Base-by-base conservation (phyloP, 352 stramenopile genomes). In the Phytophthora fragariae region DNA sequence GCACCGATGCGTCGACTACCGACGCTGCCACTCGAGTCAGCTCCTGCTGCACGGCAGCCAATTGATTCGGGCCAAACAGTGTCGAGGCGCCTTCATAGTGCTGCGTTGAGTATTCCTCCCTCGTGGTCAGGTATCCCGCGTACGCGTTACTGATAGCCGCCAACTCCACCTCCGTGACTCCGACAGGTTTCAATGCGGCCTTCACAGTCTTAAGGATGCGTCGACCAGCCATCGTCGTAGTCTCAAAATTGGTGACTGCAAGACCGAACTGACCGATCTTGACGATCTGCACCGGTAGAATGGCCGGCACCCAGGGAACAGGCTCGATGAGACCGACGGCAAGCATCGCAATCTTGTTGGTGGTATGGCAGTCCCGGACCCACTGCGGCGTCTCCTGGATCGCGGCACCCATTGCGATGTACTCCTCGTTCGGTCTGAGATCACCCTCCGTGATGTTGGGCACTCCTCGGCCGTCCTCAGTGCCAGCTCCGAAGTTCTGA, bases 1-100 rank as follows among this genome's bases (percentile, higher is more conserved):
- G 56, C 8, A 82, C 21, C 0, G 54, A 55, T 0, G 70, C 31
- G 21, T 83, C 41, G 1, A 56, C 72, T 0, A 88, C 54, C 3
- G 78, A 83, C n/a, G 33, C 60, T 0, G 79, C 77, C 1, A 88
- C 81, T 14, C 80, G 76, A 7, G 57, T 33, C 9, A 90, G 55
- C 52, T 92, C 81, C 39, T 92, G 82, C 50, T 88, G 79, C n/a
- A 92, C 59, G 2, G 80, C 86, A 14, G 58, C 72, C 6, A 93
- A 59, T 57, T 91, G 83, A 29, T 93, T 92, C 1, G 84, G 85
- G 10, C 85, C 86, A 37, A 93, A 93, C 14, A 91, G 73, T 12
- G 86, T 93, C 7, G 83, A 93, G 31, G 86, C 82, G 17, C 86
- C 86, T 70, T 93, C 86, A 63, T 93, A 93, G 62, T 92, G 62